These are phyloP conservation scores for Nannizzia gypsea DNA, from an alignment of 2,329 filamentous ascomycete species.

Conservation along the genomic window DNA sequence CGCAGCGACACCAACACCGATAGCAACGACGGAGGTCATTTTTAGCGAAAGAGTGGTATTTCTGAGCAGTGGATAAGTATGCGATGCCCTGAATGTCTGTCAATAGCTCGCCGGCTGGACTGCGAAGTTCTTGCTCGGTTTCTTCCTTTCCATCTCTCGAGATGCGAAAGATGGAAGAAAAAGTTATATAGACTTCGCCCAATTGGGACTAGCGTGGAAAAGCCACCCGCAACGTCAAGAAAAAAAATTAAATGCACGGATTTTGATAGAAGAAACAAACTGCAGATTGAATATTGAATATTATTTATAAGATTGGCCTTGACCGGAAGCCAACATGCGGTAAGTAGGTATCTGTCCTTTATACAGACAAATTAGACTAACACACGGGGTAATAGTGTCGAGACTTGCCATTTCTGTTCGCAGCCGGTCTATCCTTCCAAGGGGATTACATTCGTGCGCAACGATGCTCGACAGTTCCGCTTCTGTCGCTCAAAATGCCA, in stretches of 20 bases:
- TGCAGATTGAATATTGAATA: background rate
- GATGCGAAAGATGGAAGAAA: background rate
- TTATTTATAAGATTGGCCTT: background rate
- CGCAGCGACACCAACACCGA: slow-evolving; percentile 37
- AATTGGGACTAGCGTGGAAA: background rate
- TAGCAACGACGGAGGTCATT: slow-evolving; percentile 26
- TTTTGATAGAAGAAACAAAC: background rate
- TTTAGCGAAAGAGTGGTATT: background rate
- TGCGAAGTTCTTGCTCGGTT: background rate
- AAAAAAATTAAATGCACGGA: background rate
- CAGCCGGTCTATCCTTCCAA: slow-evolving; percentile 55
- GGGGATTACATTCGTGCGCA: slow-evolving; percentile 56
- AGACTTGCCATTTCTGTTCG: slow-evolving; percentile 62
- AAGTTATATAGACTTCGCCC: background rate
- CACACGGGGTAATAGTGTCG: slow-evolving; percentile 23
- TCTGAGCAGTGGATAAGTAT: background rate
- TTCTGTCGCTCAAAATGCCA: slow-evolving; percentile 60
- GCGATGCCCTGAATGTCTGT: background rate
- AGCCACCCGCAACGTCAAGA: background rate
- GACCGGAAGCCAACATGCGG: slow-evolving; percentile 6
- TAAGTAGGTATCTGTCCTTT: background rate
- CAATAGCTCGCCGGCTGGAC: background rate
- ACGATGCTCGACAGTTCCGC: slow-evolving; percentile 53
- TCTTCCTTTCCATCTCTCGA: background rate
- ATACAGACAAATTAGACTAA: background rate